Conservation (phyloP, 345 rosid species). For the Hibiscus mutabilis region DNA sequence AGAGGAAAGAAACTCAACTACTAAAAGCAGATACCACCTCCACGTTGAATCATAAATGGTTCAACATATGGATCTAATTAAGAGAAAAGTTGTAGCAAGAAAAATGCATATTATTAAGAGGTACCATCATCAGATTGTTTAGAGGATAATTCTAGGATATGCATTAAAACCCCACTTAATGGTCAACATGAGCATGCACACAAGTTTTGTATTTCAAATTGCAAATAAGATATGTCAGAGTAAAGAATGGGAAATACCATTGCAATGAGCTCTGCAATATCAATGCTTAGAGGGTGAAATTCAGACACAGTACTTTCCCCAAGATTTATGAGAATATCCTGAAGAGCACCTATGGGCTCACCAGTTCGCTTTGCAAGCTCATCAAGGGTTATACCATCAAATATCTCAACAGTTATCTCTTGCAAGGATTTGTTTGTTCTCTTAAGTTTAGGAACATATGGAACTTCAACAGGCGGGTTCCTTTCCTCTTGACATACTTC, state of each 20-base stretch:
- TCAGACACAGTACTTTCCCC: constrained; percentile 76
- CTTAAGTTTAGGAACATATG: constrained; percentile 57
- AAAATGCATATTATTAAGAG: neutral
- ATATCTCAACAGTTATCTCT: constrained; percentile 66
- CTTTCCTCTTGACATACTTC: constrained; percentile 52
- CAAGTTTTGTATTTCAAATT: neutral
- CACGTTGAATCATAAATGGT: neutral
- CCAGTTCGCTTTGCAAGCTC: constrained; percentile 79
- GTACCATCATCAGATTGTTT: neutral
- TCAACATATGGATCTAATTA: neutral
- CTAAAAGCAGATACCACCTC: neutral
- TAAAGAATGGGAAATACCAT: constrained; percentile 46
- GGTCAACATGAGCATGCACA: neutral
- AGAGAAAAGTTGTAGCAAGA: neutral
- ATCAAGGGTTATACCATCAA: constrained; percentile 73
- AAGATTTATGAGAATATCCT: constrained; percentile 63
- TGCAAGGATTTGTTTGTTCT: constrained; percentile 34
- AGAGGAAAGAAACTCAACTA: neutral
- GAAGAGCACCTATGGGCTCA: constrained; percentile 41
- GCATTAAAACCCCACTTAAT: neutral
- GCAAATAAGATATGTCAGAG: neutral
- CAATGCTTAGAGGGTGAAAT: constrained; percentile 69
- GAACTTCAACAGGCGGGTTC: constrained; percentile 71
- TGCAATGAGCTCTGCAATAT: constrained; percentile 73
- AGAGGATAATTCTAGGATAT: neutral